Conservation (phyloP, 495 filamentous ascomycete genomes). For the Daldinia caldariorum region DNA sequence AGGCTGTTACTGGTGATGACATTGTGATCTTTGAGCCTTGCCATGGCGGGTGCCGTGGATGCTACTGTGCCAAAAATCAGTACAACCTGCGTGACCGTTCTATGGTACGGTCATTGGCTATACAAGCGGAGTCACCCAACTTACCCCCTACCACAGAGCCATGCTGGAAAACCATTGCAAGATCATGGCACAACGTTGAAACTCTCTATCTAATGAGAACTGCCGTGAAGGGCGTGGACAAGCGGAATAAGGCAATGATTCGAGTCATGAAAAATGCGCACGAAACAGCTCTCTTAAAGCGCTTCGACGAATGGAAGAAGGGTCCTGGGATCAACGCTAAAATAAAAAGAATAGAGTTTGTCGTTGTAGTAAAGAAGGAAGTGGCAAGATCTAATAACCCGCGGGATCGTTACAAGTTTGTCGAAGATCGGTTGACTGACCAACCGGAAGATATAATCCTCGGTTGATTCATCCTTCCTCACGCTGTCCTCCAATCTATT, state of each 20-base stretch:
- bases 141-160: constrained; percentile 25
- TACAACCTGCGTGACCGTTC: constrained; percentile 40
- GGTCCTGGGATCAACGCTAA: constrained; percentile 8
- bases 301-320: constrained; percentile 44
- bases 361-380: constrained; percentile 39
- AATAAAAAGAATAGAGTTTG: constrained; percentile 41
- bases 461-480: constrained; percentile 13
- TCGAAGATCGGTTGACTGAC: constrained; percentile 41
- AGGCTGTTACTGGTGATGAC: constrained; percentile 38
- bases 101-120: constrained; percentile 37
- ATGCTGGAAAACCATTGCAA: constrained; percentile 40
- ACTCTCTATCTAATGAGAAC: constrained; percentile 46
- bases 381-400: neutral
- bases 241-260: constrained; percentile 45
- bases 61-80: constrained; percentile 46
- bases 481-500: neutral
- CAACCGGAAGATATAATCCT: constrained; percentile 44
- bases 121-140: constrained; percentile 41
- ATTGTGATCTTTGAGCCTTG: constrained; percentile 48
- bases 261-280: constrained; percentile 36
- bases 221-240: constrained; percentile 37
- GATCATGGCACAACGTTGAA: constrained; percentile 45
- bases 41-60: constrained; percentile 43
- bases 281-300: constrained; percentile 25
- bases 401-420: constrained; percentile 30